These are phyloP conservation scores for Aspergillus nanangensis DNA, from an alignment of 495 filamentous ascomycete genomes.

Conservation along the genomic window DNA sequence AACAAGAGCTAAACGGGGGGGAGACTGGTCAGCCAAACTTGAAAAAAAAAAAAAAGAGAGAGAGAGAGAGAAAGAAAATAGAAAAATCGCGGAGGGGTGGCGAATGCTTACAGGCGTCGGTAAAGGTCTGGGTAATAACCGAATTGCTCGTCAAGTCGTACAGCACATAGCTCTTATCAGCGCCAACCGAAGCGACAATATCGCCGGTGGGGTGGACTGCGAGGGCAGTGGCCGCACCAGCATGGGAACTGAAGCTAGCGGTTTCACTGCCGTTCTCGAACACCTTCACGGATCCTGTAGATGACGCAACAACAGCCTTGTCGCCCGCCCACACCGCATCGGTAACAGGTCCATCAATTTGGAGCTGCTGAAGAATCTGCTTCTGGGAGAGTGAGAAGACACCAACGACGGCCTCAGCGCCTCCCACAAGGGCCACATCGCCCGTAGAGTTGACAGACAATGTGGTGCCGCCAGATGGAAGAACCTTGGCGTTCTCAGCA, in stretches of 20 bases:
- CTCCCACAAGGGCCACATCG: constrained; percentile 73
- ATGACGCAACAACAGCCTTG: constrained; percentile 65
- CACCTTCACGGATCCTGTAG: constrained; percentile 72
- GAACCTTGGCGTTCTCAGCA: constrained; percentile 53
- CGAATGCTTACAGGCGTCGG: constrained; percentile 72
- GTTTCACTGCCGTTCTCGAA: constrained; percentile 65
- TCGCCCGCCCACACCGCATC: constrained; percentile 73
- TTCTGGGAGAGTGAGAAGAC: constrained; percentile 75
- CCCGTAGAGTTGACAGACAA: constrained; percentile 63
- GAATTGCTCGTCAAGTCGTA: constrained; percentile 71
- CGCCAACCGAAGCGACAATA: constrained; percentile 81
- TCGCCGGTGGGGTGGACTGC: constrained; percentile 80
- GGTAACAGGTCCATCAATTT: constrained; percentile 67
- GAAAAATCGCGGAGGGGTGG: neutral
- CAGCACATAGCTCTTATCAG: constrained; percentile 89
- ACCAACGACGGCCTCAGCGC: constrained; percentile 69
- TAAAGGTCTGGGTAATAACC: constrained; percentile 71
- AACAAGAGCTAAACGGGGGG: constrained; percentile 57
- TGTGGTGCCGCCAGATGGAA: constrained; percentile 59
- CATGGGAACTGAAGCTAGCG: constrained; percentile 67
- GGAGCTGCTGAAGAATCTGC: constrained; percentile 60
- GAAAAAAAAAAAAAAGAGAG: too few species aligned
- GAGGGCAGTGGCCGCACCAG: constrained; percentile 72
- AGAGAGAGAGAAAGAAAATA: neutral
- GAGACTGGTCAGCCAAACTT: neutral